These are phyloP conservation scores for Vaccinium darrowii DNA, from an alignment of 148 eudicot species.

Conservation along the genomic window DNA sequence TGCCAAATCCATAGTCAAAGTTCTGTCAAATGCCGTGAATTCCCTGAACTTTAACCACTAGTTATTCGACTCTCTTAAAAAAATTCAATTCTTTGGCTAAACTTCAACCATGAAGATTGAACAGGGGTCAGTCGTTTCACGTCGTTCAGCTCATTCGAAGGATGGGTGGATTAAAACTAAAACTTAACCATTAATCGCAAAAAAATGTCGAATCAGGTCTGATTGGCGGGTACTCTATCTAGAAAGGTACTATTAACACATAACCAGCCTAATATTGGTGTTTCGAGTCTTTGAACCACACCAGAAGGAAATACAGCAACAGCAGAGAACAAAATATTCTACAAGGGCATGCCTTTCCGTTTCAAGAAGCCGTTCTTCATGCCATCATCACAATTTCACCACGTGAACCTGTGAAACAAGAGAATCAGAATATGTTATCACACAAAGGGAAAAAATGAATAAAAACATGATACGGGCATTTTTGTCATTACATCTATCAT, in stretches of 20 bases:
- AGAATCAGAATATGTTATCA: not conserved
- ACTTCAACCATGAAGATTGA: too few relatives aligned
- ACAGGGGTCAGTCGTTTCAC: too few relatives aligned
- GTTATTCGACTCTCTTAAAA: too few relatives aligned
- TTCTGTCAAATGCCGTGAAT: not conserved
- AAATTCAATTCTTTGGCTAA: too few relatives aligned
- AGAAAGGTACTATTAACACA: not conserved
- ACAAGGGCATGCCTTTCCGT: not conserved
- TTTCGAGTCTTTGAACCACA: not conserved
- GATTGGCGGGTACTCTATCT: not conserved
- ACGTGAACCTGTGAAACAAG: conserved; percentile 35
- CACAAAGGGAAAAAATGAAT: not conserved
- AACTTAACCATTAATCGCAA: not conserved
- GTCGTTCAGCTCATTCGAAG: too few relatives aligned
- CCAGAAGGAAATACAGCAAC: not conserved
- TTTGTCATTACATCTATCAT: conserved; percentile 49
- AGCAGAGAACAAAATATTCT: not conserved
- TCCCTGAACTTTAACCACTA: not conserved
- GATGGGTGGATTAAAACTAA: not conserved
- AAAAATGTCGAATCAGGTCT: not conserved
- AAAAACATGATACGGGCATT: not conserved
- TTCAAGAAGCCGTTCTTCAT: not conserved
- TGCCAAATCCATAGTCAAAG: not conserved
- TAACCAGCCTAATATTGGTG: not conserved
- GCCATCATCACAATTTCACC: conserved; percentile 44